Evolutionary conservation across 768 basidiomycete species (phyloP).

Genomic region (Tricholoma saponaceum): DNA sequence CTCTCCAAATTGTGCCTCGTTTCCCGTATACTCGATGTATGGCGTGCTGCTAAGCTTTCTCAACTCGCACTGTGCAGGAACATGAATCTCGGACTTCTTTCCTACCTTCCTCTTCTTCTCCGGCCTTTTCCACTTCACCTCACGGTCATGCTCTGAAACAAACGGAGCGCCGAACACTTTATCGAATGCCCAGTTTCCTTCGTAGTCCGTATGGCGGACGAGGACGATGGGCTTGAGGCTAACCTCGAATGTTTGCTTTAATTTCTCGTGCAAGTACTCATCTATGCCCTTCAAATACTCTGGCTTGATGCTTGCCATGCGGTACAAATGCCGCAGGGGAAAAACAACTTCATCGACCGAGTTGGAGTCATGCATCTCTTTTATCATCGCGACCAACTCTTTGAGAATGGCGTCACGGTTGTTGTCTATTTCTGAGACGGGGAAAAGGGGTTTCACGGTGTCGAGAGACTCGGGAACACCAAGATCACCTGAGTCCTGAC

Average conservation of each 20-base stretch:
- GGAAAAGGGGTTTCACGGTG: neutral
- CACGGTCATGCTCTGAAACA: neutral
- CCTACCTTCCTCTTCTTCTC: neutral
- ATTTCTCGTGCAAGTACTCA: slow-evolving; percentile 7
- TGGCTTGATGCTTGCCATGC: slow-evolving; percentile 9
- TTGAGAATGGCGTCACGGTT: neutral
- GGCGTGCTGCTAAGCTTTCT: neutral
- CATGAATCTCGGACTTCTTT: neutral
- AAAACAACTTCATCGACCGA: slow-evolving; percentile 7
- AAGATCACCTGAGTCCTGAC: no score
- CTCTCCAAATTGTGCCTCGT: neutral
- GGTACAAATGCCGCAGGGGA: slow-evolving; percentile 13
- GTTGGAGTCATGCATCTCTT: neutral
- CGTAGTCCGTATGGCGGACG: neutral
- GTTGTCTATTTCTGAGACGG: neutral
- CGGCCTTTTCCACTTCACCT: neutral
- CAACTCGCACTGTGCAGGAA: neutral
- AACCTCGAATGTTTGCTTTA: slow-evolving; percentile 2
- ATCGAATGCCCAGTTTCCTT: neutral
- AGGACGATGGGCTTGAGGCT: neutral
- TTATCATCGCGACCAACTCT: neutral
- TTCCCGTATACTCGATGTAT: neutral
- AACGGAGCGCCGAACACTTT: neutral
- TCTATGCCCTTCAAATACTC: slow-evolving; percentile 16
- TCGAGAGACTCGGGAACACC: neutral